Percentiles rank a stretch among this genome's conserved stretches.
These are phyloP conservation scores for Lumnitzera racemosa DNA, from an alignment of 345 rosid genomes.

Conservation along the genomic window DNA sequence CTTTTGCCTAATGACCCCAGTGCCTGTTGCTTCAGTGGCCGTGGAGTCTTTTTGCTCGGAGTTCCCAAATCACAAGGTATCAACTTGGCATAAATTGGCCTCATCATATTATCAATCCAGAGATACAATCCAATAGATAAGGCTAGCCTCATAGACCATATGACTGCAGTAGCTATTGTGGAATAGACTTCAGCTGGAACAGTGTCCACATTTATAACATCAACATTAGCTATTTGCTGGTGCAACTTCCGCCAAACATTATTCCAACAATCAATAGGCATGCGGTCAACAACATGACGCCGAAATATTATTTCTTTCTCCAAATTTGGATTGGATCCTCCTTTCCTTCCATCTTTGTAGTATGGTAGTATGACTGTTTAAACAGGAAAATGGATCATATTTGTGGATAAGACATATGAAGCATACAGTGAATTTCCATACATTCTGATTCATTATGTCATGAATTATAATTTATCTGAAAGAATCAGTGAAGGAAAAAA, in stretches of 20 bases:
- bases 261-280: slow-evolving; percentile 97
- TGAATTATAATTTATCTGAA: no score
- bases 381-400: slow-evolving; percentile 6
- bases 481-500: no score
- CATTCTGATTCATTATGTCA: no score
- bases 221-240: slow-evolving; percentile 78
- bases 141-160: slow-evolving; percentile 93
- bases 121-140: slow-evolving; percentile 60
- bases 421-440: no score
- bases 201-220: slow-evolving; percentile 66
- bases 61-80: slow-evolving; percentile 92
- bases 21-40: slow-evolving; percentile 65
- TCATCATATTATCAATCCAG: slow-evolving; percentile 72
- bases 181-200: slow-evolving; percentile 80
- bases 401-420: not conserved
- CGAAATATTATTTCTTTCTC: slow-evolving; percentile 59
- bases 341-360: slow-evolving; percentile 52
- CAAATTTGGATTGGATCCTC: slow-evolving; percentile 28
- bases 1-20: slow-evolving; percentile 94
- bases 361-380: slow-evolving; percentile 80
- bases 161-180: slow-evolving; percentile 72
- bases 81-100: slow-evolving; percentile 84
- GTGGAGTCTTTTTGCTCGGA: slow-evolving; percentile 37
- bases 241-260: slow-evolving; percentile 93
- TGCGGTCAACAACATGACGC: slow-evolving; percentile 79